Base-by-base conservation (phyloP, 1,139 yeast species). In the Debaryomyces sp. region DNA sequence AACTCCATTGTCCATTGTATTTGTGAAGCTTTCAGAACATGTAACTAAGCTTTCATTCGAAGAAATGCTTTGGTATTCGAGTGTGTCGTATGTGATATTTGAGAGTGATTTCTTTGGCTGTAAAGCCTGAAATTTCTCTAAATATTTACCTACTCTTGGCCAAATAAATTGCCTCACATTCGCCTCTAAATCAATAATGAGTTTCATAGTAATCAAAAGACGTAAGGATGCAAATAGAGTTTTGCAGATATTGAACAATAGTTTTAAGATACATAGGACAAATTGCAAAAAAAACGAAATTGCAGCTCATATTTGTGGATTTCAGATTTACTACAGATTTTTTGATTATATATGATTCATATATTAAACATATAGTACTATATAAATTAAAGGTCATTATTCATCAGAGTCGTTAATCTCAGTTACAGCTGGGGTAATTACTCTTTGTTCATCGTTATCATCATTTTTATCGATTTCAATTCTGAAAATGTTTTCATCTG, bases 401-500 rank as follows among this genome's bases (percentile, higher is more conserved):
- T 34, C 37, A 7, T 10, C 12, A 12, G n/a, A n/a, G 4, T 35
- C 24, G n/a, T 21, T 27, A 12, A 8, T 7, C n/a, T 39, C 34
- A 9, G 17, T 9, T 9, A 13, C 4, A 15, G n/a, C 23, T 2
- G 33, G 12, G 29, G 27, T 15, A 26, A 18, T 15, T 4, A 38
- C 7, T 15, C 9, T 26, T 24, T 38, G 13, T 2, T 22, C 2
- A 4, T 24, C 10, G 6, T n/a, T 38, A 6, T 39, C 33, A 2
- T 44, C 29, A 5, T 12, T 9, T 6, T 18, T 34, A 27, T 44
- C 37, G 13, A 44, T 39, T 30, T 26, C 27, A 50, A 64, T 55
- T 34, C 54, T 57, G 27, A 60, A 51, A 50, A 60, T 46, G 39
- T 61, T 48, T 9, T 62, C 65, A 29, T 53, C 33, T 13, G 56